Conservation (phyloP, 2,329 filamentous ascomycete genomes). For the Aureobasidium lini region DNA sequence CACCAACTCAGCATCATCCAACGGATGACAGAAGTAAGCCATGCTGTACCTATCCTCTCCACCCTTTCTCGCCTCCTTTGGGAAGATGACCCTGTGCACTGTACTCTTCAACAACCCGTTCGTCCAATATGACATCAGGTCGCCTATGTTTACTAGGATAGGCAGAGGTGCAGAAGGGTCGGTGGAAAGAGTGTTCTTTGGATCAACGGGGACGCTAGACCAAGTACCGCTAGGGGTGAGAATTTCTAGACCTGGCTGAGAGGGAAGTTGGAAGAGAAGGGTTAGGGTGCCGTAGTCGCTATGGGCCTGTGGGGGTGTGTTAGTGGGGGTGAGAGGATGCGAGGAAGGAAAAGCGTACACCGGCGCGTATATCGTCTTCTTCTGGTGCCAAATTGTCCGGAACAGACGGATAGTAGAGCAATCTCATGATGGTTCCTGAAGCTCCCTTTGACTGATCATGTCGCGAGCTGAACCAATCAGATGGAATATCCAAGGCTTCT, state of each 20-base stretch:
- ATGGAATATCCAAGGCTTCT: slow-evolving; percentile 55
- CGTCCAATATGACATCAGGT: slow-evolving; percentile 79
- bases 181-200: slow-evolving; percentile 15
- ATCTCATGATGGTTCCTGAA: slow-evolving; percentile 44
- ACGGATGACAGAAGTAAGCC: slow-evolving; percentile 57
- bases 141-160: slow-evolving; percentile 65
- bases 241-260: slow-evolving; percentile 82
- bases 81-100: slow-evolving; percentile 80
- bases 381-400: slow-evolving; percentile 35
- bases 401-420: slow-evolving; percentile 43
- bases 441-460: slow-evolving; percentile 47
- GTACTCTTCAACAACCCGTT: slow-evolving; percentile 79
- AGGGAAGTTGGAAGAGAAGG: slow-evolving; percentile 73
- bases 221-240: slow-evolving; percentile 45
- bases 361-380: slow-evolving; percentile 67
- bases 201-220: slow-evolving; percentile 38
- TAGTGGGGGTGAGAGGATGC: not conserved
- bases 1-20: slow-evolving; percentile 47
- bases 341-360: slow-evolving; percentile 27
- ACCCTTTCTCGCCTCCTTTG: slow-evolving; percentile 26
- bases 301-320: slow-evolving; percentile 49
- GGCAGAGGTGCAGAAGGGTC: slow-evolving; percentile 34
- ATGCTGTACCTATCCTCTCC: slow-evolving; percentile 49
- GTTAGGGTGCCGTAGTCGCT: slow-evolving; percentile 72
- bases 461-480: slow-evolving; percentile 52